These are phyloP conservation scores for Colletotrichum tanaceti DNA, from an alignment of 2,329 filamentous ascomycete genomes.

Conservation along the genomic window DNA sequence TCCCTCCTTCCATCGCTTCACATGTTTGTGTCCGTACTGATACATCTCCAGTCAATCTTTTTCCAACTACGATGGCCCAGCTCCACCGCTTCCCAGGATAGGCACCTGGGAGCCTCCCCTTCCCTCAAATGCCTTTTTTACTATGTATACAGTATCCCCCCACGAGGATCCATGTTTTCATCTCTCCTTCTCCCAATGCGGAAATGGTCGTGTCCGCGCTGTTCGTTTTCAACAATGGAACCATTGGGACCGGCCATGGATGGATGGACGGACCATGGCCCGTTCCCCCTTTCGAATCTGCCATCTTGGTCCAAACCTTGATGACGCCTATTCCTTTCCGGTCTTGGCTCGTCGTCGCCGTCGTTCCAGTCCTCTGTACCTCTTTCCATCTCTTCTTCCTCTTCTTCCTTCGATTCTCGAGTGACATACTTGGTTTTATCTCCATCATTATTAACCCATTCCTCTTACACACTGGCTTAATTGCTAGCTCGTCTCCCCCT, in stretches of 20 bases:
- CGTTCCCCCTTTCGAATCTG: constrained; percentile 4
- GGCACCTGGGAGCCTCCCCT: neutral
- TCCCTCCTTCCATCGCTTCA: too few relatives aligned
- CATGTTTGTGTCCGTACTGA: too few relatives aligned
- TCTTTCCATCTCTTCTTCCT: neutral
- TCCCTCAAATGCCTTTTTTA: neutral
- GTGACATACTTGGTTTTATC: too few relatives aligned
- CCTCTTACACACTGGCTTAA: neutral
- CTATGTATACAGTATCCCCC: too few relatives aligned
- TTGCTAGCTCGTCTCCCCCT: neutral
- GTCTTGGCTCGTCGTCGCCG: constrained; percentile 14
- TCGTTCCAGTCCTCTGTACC: constrained; percentile 3
- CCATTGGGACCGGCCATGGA: too few relatives aligned
- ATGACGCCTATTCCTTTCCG: constrained; percentile 19
- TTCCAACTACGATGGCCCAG: too few relatives aligned
- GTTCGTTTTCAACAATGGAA: too few relatives aligned
- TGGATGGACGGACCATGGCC: constrained; percentile 2
- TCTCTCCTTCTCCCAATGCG: neutral
- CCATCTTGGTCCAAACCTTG: constrained; percentile 4
- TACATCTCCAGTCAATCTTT: too few relatives aligned
- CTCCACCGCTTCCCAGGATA: too few relatives aligned
- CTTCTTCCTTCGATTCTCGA: neutral
- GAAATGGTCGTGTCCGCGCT: too few relatives aligned
- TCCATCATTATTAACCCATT: too few relatives aligned
- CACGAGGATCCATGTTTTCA: too few relatives aligned